phyloP scores from a whole-genome alignment of 768 basidiomycete genomes.

The Leccinellum rugosiceps region DNA sequence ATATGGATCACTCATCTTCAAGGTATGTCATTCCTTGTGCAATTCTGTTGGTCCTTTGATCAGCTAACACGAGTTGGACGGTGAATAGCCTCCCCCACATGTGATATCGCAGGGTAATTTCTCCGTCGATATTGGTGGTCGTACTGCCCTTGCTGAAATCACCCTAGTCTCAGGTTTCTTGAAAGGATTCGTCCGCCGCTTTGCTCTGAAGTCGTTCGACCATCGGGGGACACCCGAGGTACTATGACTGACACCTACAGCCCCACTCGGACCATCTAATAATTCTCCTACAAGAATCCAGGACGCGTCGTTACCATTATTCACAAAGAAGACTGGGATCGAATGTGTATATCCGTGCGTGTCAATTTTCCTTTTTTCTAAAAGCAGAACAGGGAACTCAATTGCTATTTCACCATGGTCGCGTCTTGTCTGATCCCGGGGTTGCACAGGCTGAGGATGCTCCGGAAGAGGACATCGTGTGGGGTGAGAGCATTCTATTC shows the following conservation, averaged over 20 bases:
- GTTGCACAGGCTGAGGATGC: constrained; percentile 18
- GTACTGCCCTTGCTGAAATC: not conserved
- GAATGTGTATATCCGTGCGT: constrained; percentile 58
- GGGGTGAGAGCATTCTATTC: constrained; percentile 54
- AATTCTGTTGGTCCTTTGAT: not conserved
- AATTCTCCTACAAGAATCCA: constrained; percentile 55
- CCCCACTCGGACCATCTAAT: constrained; percentile 69
- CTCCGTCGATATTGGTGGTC: too few species aligned
- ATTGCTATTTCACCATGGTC: not conserved
- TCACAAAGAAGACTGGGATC: constrained; percentile 83
- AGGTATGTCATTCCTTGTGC: constrained; percentile 38
- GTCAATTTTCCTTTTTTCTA: not conserved
- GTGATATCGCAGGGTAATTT: constrained; percentile 60
- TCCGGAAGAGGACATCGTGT: constrained; percentile 36
- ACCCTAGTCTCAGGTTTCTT: constrained; percentile 70
- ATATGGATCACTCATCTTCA: constrained; percentile 91
- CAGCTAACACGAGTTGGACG: not conserved
- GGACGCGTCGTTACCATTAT: constrained; percentile 89
- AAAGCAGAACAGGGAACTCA: not conserved
- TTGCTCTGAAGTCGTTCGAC: constrained; percentile 88
- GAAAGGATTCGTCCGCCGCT: constrained; percentile 86
- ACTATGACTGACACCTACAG: constrained; percentile 36
- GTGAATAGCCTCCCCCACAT: constrained; percentile 75
- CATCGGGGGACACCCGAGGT: constrained; percentile 89
- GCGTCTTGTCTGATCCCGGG: not conserved